Base-by-base conservation (phyloP, 768 basidiomycete genomes). In the Sarcodon sp. region DNA sequence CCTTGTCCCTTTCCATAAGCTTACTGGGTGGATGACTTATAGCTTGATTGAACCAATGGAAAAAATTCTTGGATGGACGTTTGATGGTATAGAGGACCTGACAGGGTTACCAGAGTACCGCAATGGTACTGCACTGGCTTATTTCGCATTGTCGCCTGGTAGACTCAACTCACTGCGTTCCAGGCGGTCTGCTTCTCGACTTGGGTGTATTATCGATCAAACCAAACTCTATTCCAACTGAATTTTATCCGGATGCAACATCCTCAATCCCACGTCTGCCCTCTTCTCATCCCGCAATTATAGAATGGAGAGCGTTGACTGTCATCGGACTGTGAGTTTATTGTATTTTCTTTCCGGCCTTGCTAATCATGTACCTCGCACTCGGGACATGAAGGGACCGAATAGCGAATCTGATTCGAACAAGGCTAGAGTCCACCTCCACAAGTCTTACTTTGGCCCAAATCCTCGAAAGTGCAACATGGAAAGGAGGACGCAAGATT, bases 261-360 rank as follows among this genome's bases (percentile, higher is more conserved):
- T 65, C 76, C 6, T 69, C 69, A 16, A 69, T 90, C 46, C 82
- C 88, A 3, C 75, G 72, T 36, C 70, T 86, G 18, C 64, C 72
- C 11, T 75, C 90, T 1, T 83, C 84, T 0, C 91, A 92, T 59
- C 87, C 90, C 0, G 90, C 90, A 6, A 82, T 98, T 49, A 80
- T 97, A 35, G 94, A 99, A 66, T 94, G 93, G 92, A 72, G 94
- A 48, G 92, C 93, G 0, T 76, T 99, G 75, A 98, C 94, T 0
- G 88, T 99, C 35, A 85, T 96, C 48, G 79, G 83, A 60, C 71
- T 99, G 88, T 92, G 55, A 55, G 84, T 71, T 7, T 43, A 33
- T 53, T 12, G 21, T 41, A 41, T 41, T 4, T 4, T 7, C 15
- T 41, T 39, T 10, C 7, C 7, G 8, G 8, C 11, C 13, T 41